These are phyloP conservation scores for Biscogniauxia mediterranea DNA, from an alignment of 2,329 filamentous ascomycete genomes.

Conservation along the genomic window DNA sequence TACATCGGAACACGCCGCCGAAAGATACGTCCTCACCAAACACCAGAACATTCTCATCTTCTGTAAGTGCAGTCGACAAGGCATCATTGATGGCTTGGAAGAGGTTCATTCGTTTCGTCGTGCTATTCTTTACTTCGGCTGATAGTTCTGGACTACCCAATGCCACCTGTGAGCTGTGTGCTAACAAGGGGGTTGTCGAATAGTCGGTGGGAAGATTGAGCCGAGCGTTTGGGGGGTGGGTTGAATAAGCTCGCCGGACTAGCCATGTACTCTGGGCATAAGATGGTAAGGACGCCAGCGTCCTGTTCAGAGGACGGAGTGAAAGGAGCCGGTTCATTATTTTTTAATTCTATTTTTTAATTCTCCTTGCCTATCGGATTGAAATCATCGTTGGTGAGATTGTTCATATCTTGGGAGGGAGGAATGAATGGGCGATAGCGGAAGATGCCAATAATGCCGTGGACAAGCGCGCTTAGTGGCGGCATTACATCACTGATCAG, in stretches of 20 bases:
- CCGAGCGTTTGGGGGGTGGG: conserved; percentile 57
- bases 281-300: conserved; percentile 17
- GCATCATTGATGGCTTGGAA: conserved; percentile 94
- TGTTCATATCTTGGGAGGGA: conserved; percentile 5
- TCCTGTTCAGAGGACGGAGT: conserved; percentile 21
- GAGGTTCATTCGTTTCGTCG: conserved; percentile 85
- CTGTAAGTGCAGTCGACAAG: conserved; percentile 74
- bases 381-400: conserved; percentile 17
- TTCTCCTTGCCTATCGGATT: conserved; percentile 5
- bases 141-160: conserved; percentile 72
- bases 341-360: too few relatives aligned
- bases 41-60: conserved; percentile 82
- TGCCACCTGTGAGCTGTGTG: conserved; percentile 73
- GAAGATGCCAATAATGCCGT: background rate
- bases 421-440: conserved; percentile 11
- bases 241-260: conserved; percentile 44
- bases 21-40: conserved; percentile 98
- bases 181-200: conserved; percentile 73
- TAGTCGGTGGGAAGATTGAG: conserved; percentile 91
- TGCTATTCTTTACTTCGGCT: conserved; percentile 59
- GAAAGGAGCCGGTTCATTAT: conserved; percentile 26
- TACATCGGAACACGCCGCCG: conserved; percentile 92
- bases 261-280: conserved; percentile 4
- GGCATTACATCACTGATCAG: conserved; percentile 22
- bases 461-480: conserved; percentile 27